Percentiles rank a stretch among this genome's conserved stretches.
Evolutionary conservation across 176 grass and related monocot species (phyloP).

Genomic region (Triticum dicoccoides): DNA sequence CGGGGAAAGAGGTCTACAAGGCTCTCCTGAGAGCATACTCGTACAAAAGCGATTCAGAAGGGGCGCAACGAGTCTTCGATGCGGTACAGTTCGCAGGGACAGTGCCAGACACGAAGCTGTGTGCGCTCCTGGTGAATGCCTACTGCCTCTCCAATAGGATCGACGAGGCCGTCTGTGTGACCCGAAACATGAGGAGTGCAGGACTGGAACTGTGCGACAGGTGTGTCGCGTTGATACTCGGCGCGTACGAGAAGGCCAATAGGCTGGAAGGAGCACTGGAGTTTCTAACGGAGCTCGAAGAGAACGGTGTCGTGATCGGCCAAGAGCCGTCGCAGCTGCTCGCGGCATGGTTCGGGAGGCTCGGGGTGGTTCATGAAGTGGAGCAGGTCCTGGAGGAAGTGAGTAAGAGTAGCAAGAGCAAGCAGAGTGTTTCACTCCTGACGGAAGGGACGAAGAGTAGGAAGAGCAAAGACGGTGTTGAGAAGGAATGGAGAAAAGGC

Average conservation of each 20-base stretch:
- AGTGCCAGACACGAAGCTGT: slow-evolving; percentile 62
- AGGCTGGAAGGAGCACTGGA: slow-evolving; percentile 56
- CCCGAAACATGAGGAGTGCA: slow-evolving; percentile 67
- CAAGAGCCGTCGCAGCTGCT: slow-evolving; percentile 55
- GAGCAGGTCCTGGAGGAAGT: slow-evolving; percentile 54
- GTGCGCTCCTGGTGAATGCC: slow-evolving; percentile 77
- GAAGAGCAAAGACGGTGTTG: neutral
- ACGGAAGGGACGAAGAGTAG: neutral
- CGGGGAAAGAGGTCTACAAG: slow-evolving; percentile 79
- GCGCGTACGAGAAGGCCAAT: slow-evolving; percentile 51
- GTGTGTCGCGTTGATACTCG: slow-evolving; percentile 52
- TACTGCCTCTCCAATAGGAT: slow-evolving; percentile 55
- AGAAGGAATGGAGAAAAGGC: slow-evolving; percentile 26
- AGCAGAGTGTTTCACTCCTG: neutral
- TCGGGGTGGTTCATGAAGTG: slow-evolving; percentile 69
- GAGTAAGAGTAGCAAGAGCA: neutral
- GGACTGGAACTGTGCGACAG: slow-evolving; percentile 52
- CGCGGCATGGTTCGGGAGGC: slow-evolving; percentile 60
- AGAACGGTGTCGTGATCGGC: slow-evolving; percentile 40
- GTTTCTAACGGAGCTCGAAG: slow-evolving; percentile 81
- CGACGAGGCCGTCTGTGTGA: slow-evolving; percentile 38
- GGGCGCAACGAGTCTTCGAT: slow-evolving; percentile 65
- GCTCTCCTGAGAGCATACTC: slow-evolving; percentile 88
- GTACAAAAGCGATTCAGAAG: slow-evolving; percentile 53
- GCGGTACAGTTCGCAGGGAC: slow-evolving; percentile 70